These are phyloP conservation scores for Zasmidium citrigriseum DNA, from an alignment of 2,329 filamentous ascomycete species.

Conservation along the genomic window DNA sequence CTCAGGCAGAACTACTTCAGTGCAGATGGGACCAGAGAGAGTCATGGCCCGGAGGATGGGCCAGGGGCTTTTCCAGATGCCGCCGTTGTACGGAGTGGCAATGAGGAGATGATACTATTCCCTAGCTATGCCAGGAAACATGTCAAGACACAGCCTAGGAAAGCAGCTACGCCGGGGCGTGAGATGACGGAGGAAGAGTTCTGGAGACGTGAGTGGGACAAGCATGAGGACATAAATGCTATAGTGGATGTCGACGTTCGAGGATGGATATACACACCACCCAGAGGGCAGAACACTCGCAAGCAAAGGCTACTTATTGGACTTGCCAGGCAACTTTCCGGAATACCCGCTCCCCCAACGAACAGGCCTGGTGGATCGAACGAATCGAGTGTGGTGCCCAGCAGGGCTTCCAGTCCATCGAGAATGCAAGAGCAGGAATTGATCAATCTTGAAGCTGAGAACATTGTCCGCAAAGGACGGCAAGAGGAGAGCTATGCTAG, in stretches of 20 bases:
- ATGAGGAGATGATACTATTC: slow-evolving; percentile 93
- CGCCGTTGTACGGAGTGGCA: slow-evolving; percentile 73
- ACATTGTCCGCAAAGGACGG: slow-evolving; percentile 74
- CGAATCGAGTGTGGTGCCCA: slow-evolving; percentile 45
- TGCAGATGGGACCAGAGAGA: slow-evolving; percentile 35
- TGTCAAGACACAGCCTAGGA: slow-evolving; percentile 43
- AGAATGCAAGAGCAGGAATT: slow-evolving; percentile 60
- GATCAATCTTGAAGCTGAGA: slow-evolving; percentile 73
- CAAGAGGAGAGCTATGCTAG: slow-evolving; percentile 62
- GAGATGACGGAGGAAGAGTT: slow-evolving; percentile 54
- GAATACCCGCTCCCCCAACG: slow-evolving; percentile 69
- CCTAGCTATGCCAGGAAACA: slow-evolving; percentile 87
- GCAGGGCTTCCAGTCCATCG: slow-evolving; percentile 46
- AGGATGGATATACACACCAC: slow-evolving; percentile 91
- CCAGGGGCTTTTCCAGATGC: slow-evolving; percentile 77
- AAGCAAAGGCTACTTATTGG: slow-evolving; percentile 86
- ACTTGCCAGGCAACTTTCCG: slow-evolving; percentile 82
- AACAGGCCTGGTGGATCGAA: slow-evolving; percentile 34
- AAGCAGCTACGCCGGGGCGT: slow-evolving; percentile 19
- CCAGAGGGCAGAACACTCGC: slow-evolving; percentile 78
- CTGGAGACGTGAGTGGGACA: slow-evolving; percentile 77
- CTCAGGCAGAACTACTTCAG: slow-evolving; percentile 63
- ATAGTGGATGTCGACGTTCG: slow-evolving; percentile 92
- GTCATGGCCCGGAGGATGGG: slow-evolving; percentile 25
- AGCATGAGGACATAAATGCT: slow-evolving; percentile 77